Evolutionary conservation across 106 monocot genomes (phyloP).

Genomic region (Dendrobium chrysotoxum): DNA sequence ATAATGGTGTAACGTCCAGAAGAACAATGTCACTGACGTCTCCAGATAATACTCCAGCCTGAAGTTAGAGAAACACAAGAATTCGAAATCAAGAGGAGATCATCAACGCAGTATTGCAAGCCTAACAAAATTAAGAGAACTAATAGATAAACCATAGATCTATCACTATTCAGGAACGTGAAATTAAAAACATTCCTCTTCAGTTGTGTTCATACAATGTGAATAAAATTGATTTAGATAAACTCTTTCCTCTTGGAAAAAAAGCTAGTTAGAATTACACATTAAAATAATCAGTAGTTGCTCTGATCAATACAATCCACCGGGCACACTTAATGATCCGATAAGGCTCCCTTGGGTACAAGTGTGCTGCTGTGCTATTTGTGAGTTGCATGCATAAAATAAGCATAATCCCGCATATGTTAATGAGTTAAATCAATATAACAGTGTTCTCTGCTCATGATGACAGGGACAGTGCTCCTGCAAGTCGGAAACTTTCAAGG

Average conservation of each 20-base stretch:
- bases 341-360: too few relatives aligned
- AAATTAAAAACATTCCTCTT: not conserved
- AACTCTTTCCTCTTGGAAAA: not conserved
- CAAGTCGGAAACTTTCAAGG: too few relatives aligned
- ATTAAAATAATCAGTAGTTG: not conserved
- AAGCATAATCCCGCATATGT: too few relatives aligned
- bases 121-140: not conserved
- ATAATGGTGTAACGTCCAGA: conserved; percentile 78
- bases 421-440: too few relatives aligned
- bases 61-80: conserved; percentile 3
- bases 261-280: not conserved
- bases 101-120: not conserved
- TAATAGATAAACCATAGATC: not conserved
- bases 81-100: not conserved
- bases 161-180: not conserved
- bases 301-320: not conserved
- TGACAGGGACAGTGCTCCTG: too few relatives aligned
- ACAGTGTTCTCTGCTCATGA: too few relatives aligned
- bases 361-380: too few relatives aligned
- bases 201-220: not conserved
- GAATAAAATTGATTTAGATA: not conserved
- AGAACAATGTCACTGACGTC: conserved; percentile 94
- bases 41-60: conserved; percentile 88
- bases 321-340: too few relatives aligned
- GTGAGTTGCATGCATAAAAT: too few relatives aligned